Evolutionary conservation across 768 basidiomycete species (phyloP).

Genomic region (Rhizopogon sp.): DNA sequence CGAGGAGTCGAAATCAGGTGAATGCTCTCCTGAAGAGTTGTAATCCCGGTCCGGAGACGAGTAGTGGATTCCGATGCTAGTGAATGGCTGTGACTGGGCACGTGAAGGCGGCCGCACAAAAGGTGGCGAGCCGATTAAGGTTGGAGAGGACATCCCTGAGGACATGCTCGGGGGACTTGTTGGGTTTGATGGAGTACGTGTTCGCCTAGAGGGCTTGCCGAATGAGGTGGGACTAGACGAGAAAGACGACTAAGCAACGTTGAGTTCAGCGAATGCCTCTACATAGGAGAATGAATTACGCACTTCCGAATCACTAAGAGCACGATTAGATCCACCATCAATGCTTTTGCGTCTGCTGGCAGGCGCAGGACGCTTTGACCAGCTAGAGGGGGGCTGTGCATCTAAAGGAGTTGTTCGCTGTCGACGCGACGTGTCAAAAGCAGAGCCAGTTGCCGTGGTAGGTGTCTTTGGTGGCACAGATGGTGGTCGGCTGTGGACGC

Average conservation of each 20-base stretch:
- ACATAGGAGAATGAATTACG: constrained; percentile 11
- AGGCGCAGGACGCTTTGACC: constrained; percentile 65
- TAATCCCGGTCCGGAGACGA: constrained; percentile 35
- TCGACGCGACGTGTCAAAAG: constrained; percentile 64
- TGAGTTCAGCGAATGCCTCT: not conserved
- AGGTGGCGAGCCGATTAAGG: constrained; percentile 37
- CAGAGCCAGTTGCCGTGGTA: constrained; percentile 38
- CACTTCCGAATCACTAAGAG: constrained; percentile 72
- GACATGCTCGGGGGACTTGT: constrained; percentile 27
- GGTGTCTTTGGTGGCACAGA: constrained; percentile 56
- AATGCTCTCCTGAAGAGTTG: constrained; percentile 26
- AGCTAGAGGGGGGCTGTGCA: constrained; percentile 65
- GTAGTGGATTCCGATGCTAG: constrained; percentile 36
- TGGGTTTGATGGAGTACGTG: constrained; percentile 72
- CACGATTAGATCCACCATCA: constrained; percentile 51
- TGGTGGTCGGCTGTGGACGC: constrained; percentile 43
- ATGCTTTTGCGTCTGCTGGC: constrained; percentile 68
- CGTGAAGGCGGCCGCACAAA: constrained; percentile 66
- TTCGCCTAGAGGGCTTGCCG: constrained; percentile 40
- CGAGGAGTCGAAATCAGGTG: constrained; percentile 30
- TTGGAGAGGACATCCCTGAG: constrained; percentile 36
- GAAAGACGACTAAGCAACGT: constrained; percentile 24
- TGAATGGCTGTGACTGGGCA: constrained; percentile 43
- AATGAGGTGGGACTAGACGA: constrained; percentile 40
- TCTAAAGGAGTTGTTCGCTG: constrained; percentile 67